phyloP scores from a whole-genome alignment of 768 basidiomycete species.

The Lactarius akahatsu region DNA sequence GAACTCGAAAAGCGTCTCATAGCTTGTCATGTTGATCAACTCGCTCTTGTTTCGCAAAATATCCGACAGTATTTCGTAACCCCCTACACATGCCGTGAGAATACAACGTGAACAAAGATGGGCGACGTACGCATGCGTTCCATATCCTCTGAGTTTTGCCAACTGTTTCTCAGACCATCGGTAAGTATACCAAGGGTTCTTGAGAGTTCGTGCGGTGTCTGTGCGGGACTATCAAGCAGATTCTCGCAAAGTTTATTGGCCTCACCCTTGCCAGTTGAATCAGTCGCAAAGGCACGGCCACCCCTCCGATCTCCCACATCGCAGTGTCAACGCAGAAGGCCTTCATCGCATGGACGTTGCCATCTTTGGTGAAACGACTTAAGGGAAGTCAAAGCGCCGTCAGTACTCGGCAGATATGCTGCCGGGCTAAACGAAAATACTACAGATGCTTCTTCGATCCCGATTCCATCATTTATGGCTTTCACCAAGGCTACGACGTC shows the following conservation, averaged over 20 bases:
- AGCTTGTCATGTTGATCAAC: constrained; percentile 75
- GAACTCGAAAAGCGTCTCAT: constrained; percentile 83
- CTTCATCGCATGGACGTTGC: constrained; percentile 60
- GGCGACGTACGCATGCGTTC: constrained; percentile 70
- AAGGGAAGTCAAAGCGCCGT: constrained; percentile 15
- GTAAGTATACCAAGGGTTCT: constrained; percentile 68
- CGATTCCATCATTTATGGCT: constrained; percentile 50
- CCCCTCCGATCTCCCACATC: constrained; percentile 82
- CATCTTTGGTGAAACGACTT: constrained; percentile 36
- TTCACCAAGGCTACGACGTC: constrained; percentile 45
- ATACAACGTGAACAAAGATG: background rate
- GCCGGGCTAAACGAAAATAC: constrained; percentile 42
- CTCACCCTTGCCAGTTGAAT: constrained; percentile 74
- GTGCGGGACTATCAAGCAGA: background rate
- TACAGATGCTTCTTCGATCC: constrained; percentile 41
- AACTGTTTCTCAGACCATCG: constrained; percentile 78
- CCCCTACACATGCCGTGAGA: constrained; percentile 48
- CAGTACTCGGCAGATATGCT: constrained; percentile 27
- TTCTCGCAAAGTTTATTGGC: constrained; percentile 6
- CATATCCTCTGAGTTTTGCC: constrained; percentile 96
- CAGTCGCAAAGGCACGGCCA: constrained; percentile 66
- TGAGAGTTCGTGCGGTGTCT: constrained; percentile 79
- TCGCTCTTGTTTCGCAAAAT: constrained; percentile 70
- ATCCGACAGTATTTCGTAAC: constrained; percentile 82
- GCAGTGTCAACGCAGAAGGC: constrained; percentile 67